phyloP scores from a whole-genome alignment of 192 early-diverging fungal genomes.

The Linnemannia hyalina region DNA sequence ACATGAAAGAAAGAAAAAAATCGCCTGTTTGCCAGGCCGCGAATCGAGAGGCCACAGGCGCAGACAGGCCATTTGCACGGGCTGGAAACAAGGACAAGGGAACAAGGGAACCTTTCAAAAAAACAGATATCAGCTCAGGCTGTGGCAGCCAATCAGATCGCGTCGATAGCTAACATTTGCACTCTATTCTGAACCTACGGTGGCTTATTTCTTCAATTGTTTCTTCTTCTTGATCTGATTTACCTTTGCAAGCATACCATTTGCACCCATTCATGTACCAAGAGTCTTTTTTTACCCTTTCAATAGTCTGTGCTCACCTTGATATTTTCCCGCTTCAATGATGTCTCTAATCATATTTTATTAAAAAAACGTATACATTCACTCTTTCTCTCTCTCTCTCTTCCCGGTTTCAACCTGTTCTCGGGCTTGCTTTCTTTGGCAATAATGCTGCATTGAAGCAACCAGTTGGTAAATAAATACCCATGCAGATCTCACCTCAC shows the following conservation, averaged over 20 bases:
- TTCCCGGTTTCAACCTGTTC: constrained; percentile 7
- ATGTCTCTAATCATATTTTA: not conserved
- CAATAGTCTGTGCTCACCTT: not conserved
- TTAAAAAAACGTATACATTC: not conserved
- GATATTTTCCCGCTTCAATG: not conserved
- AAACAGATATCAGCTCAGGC: constrained; percentile 41
- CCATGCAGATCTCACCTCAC: not conserved
- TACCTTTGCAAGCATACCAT: not conserved
- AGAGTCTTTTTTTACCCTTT: not conserved
- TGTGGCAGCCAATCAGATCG: constrained; percentile 39
- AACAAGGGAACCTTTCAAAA: not conserved
- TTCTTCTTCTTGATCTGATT: not conserved
- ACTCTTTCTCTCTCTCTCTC: not conserved
- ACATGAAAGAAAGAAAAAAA: not conserved
- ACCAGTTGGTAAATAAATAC: not conserved
- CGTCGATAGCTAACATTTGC: not conserved
- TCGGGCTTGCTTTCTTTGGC: constrained; percentile 10
- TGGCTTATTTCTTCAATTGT: not conserved
- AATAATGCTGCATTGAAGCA: not conserved
- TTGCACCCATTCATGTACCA: not conserved
- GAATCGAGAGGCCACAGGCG: not conserved
- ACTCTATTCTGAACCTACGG: not conserved
- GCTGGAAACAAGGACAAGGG: not conserved
- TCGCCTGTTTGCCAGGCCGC: not conserved
- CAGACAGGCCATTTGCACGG: not conserved